Evolutionary conservation across 2,329 filamentous ascomycete species (phyloP).

Genomic region (Botrytis fabae): DNA sequence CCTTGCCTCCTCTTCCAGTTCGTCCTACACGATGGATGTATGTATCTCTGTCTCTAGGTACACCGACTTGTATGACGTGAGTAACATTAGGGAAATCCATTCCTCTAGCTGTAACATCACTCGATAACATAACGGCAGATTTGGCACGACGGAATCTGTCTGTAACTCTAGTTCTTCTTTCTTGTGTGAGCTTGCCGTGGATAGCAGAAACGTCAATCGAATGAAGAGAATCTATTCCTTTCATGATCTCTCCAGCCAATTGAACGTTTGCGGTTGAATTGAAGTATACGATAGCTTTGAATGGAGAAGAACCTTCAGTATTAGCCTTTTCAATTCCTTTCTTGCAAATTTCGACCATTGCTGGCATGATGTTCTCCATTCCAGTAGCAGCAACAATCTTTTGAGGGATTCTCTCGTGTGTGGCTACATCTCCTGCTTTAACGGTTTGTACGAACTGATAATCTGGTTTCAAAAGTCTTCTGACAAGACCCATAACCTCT

Average conservation of each 20-base stretch:
- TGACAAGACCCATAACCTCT: slow-evolving; percentile 77
- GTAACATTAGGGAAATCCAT: slow-evolving; percentile 83
- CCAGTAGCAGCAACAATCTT: slow-evolving; percentile 65
- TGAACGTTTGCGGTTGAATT: slow-evolving; percentile 73
- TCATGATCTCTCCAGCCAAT: slow-evolving; percentile 59
- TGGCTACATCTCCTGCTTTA: slow-evolving; percentile 75
- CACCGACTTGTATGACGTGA: slow-evolving; percentile 72
- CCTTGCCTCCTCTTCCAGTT: slow-evolving; percentile 72
- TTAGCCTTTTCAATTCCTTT: slow-evolving; percentile 42
- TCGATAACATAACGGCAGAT: slow-evolving; percentile 70
- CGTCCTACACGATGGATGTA: slow-evolving; percentile 78
- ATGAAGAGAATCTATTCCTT: slow-evolving; percentile 35
- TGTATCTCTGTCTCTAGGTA: slow-evolving; percentile 63
- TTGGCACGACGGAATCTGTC: slow-evolving; percentile 66
- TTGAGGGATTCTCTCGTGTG: slow-evolving; percentile 83
- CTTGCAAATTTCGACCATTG: slow-evolving; percentile 57
- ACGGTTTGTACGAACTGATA: slow-evolving; percentile 92
- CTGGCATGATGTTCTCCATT: slow-evolving; percentile 75
- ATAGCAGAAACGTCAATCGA: slow-evolving; percentile 51
- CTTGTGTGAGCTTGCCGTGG: slow-evolving; percentile 76
- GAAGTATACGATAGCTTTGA: slow-evolving; percentile 95
- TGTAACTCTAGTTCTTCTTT: slow-evolving; percentile 65
- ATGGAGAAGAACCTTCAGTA: slow-evolving; percentile 44
- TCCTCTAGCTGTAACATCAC: slow-evolving; percentile 77
- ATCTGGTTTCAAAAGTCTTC: slow-evolving; percentile 70